Base-by-base conservation (phyloP, 352 stramenopile species). In the Ochromonadaceae sp. region DNA sequence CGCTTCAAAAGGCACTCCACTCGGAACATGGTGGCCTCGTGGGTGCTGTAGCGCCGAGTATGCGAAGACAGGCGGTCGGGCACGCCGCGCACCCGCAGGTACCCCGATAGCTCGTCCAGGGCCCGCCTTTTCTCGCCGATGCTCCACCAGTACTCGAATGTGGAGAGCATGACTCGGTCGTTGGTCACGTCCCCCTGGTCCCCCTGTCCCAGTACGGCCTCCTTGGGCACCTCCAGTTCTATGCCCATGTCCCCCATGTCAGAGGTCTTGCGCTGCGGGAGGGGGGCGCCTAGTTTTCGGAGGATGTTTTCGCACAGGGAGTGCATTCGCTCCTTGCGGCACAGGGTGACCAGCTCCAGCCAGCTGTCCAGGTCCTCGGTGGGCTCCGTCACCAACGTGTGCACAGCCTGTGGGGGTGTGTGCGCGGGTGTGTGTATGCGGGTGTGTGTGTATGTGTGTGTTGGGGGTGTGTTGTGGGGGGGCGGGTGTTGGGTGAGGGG, bases 261-360 rank as follows among this genome's bases (percentile, higher is more conserved):
- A 35, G 10, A 36, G 15, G 46, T 12, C 35, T 49, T 22, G 10
- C 15, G 20, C 17, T 7, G 5, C 4, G 26, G 31, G n/a, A 60
- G 31, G 7, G 52, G 52, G 32, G 15, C 55, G 2, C 55, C 55
- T 7, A 63, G 22, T 34, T 83, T 78, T 3, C 79, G 88, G 49
- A 93, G 87, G 1, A 93, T 79, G 41, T 86, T 86, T 14, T 89
- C 70, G 44, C 80, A 88, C 39, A 95, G 72, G 9, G 77, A 73
- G 1, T 87, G 69, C 28, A 92, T 91, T 22, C 81, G 81, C 2
- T 78, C 89, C 59, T 92, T 83, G 0, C 85, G 80, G 42, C 84
- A 92, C 9, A 95, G 69, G 44, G 80, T 89, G n/a, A 87, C 85
- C 68, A 92, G 93, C 61, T 93, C 80, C 28, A 95, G 74, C 76